phyloP scores from a whole-genome alignment of 306 rosid genomes.

The Sophora flavescens region DNA sequence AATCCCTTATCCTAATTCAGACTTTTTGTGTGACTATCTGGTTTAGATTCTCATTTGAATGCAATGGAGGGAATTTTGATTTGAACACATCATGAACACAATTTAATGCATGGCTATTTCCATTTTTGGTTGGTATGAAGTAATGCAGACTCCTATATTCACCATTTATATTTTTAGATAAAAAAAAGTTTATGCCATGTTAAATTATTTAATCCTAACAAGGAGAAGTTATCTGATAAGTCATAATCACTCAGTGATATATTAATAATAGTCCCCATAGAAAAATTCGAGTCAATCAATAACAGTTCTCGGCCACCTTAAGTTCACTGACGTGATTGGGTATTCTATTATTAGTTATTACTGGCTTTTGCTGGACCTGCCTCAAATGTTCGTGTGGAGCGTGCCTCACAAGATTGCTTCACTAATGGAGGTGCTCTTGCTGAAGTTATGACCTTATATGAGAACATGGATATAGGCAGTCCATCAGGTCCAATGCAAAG shows the following conservation, averaged over 20 bases:
- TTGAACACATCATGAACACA: neutral
- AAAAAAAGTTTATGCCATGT: slow-evolving; percentile 25
- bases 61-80: slow-evolving; percentile 10
- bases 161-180: slow-evolving; percentile 3
- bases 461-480: slow-evolving; percentile 54
- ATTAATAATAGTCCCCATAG: slow-evolving; percentile 8
- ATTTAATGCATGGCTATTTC: slow-evolving; percentile 31
- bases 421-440: slow-evolving; percentile 84
- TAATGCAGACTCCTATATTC: slow-evolving; percentile 11
- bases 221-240: slow-evolving; percentile 19
- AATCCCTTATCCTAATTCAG: slow-evolving; percentile 22
- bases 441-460: slow-evolving; percentile 77
- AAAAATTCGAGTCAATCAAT: slow-evolving; percentile 8
- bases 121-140: slow-evolving; percentile 6
- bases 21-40: slow-evolving; percentile 1
- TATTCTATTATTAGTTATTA: slow-evolving; percentile 64
- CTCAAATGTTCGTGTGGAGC: slow-evolving; percentile 87
- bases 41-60: slow-evolving; percentile 8
- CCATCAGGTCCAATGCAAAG: slow-evolving; percentile 49
- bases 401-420: slow-evolving; percentile 69
- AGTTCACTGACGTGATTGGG: slow-evolving; percentile 33
- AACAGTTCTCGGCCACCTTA: slow-evolving; percentile 16
- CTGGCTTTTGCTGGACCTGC: slow-evolving; percentile 92
- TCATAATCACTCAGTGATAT: slow-evolving; percentile 33
- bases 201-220: slow-evolving; percentile 19